Base-by-base conservation (phyloP, 192 early-diverging fungal species). In the Entomortierella beljakovae region DNA sequence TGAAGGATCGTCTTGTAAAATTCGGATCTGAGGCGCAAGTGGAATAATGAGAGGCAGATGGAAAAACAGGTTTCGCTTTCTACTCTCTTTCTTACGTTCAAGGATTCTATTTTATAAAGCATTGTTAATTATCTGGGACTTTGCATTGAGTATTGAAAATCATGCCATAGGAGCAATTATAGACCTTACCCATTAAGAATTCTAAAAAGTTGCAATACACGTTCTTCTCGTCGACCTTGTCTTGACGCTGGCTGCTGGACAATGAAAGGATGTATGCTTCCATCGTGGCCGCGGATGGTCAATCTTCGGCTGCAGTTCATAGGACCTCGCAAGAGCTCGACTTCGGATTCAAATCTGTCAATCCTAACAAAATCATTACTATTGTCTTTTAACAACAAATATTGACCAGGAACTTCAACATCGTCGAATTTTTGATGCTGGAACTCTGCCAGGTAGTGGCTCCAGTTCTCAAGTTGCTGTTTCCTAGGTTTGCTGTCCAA, bases 351-450 rank as follows among this genome's bases (percentile, higher is more conserved):
- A 84, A 99, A 99, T 22, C 97, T 89, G 73, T 98, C 97, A 61
- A 99, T 99, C 18, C 94, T 86, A 42, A 99, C 86, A 87, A 99
- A 97, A 73, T 98, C 95, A 62, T 94, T 92, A 80, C 89, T 93
- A 73, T 86, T 92, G 67, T 96, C 87, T 48, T 81, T 81, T 66
- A 98, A 89, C 83, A 93, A 67, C 70, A 97, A 81, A 74, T 99
- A 99, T 80, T 99, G 97, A 8, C 98, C 98, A 18, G 98, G 98
- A 7, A 99, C 90, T 68, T 99, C 97, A n/a, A 99, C 94, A 58
- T 99, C 97, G 66, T 98, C 97, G 72, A 99, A 98, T 79, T 97
- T 98, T 74, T 96, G 93, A 80, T 98, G 95, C 73, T 99, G 97
- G 86, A 99, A 99, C 81, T 99, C 98, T 10, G 94, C 95, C 52